phyloP scores from a whole-genome alignment of 441 rosid genomes.

The Bruguiera hainesii region DNA sequence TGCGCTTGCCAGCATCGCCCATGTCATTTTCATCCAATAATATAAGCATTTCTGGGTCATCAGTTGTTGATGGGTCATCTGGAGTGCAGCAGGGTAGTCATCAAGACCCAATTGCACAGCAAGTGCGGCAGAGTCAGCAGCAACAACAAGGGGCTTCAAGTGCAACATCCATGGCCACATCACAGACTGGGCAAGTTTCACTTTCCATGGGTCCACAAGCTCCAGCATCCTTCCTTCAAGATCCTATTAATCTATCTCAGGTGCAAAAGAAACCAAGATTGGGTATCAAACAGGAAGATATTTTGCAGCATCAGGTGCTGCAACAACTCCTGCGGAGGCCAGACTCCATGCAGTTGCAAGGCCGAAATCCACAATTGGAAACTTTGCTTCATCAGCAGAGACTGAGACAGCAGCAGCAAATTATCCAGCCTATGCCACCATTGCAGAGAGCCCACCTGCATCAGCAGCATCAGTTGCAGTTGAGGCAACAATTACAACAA shows the following conservation, averaged over 20 bases:
- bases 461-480: constrained; percentile 70
- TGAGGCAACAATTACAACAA: constrained; percentile 82
- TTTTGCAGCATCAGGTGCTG: constrained; percentile 76
- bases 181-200: constrained; percentile 58
- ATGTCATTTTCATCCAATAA: constrained; percentile 93
- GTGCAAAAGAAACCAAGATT: constrained; percentile 74
- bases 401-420: constrained; percentile 63
- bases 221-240: constrained; percentile 70
- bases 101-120: constrained; percentile 62
- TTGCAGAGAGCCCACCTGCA: constrained; percentile 79
- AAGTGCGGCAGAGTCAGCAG: constrained; percentile 49
- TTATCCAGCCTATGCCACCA: constrained; percentile 80
- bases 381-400: constrained; percentile 76
- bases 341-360: constrained; percentile 69
- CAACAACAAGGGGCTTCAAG: constrained; percentile 70
- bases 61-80: constrained; percentile 82
- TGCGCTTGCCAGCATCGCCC: constrained; percentile 98
- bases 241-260: constrained; percentile 58
- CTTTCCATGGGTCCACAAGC: constrained; percentile 55
- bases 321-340: constrained; percentile 85
- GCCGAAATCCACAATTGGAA: constrained; percentile 74
- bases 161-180: constrained; percentile 65
- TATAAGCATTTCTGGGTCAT: constrained; percentile 83
- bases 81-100: constrained; percentile 66
- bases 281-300: constrained; percentile 86